Percentiles rank a stretch among this genome's conserved stretches.
phyloP scores from a whole-genome alignment of 2,329 filamentous ascomycete species.

The Scedosporium boydii region DNA sequence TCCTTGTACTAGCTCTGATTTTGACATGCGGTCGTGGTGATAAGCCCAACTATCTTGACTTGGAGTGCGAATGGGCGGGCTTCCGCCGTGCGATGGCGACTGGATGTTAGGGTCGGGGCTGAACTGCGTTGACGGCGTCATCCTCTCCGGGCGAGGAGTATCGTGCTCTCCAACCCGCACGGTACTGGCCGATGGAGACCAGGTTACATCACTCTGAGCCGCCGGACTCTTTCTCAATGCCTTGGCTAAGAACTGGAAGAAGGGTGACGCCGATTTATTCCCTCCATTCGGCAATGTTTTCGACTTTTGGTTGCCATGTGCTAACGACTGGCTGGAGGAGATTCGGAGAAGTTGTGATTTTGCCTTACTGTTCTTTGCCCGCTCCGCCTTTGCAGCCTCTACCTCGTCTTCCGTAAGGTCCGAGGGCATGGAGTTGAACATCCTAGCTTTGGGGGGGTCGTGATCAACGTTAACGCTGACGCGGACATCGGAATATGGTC shows the following conservation, averaged over 20 bases:
- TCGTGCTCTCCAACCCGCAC: not conserved
- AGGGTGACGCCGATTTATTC: not conserved
- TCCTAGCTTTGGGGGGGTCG: not conserved
- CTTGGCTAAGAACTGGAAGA: not conserved
- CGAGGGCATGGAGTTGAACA: not conserved
- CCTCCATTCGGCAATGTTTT: not conserved
- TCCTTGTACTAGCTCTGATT: not conserved
- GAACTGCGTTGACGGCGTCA: not conserved
- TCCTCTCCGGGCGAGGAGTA: not conserved
- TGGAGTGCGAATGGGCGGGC: not conserved
- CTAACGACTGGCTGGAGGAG: not conserved
- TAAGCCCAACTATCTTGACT: not conserved
- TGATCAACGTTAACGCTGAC: conserved; percentile 30
- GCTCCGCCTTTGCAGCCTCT: not conserved
- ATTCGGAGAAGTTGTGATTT: not conserved
- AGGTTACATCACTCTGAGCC: not conserved
- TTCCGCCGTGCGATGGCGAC: not conserved
- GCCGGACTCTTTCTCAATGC: not conserved
- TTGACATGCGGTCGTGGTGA: conserved; percentile 3
- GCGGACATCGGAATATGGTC: conserved; percentile 26
- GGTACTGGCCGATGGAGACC: not conserved
- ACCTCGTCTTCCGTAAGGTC: not conserved
- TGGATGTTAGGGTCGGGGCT: not conserved
- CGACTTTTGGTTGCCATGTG: not conserved
- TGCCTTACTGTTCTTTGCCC: not conserved